Evolutionary conservation across 768 basidiomycete genomes (phyloP).

Genomic region (Mrakia blollopis): DNA sequence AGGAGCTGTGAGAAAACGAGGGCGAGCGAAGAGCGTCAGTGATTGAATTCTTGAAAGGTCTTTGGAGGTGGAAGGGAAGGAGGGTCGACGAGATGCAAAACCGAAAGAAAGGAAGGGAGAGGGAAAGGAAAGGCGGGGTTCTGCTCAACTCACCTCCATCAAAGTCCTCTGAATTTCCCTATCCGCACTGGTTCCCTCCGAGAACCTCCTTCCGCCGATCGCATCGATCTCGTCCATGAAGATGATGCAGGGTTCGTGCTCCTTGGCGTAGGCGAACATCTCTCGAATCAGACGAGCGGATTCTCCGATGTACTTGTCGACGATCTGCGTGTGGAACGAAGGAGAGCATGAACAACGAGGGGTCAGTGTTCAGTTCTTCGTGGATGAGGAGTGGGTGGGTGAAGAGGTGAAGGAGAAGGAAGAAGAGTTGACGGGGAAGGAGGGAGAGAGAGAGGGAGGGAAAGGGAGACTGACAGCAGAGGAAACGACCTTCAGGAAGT

Average conservation of each 20-base stretch:
- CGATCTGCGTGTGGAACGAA: conserved; percentile 38
- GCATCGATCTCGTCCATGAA: conserved; percentile 90
- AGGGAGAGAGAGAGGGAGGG: not conserved
- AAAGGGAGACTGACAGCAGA: conserved; percentile 74
- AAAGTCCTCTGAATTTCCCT: conserved; percentile 97
- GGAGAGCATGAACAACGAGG: not conserved
- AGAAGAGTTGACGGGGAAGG: not conserved
- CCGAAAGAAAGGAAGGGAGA: not conserved
- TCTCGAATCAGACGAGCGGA: conserved; percentile 92
- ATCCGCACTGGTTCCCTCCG: conserved; percentile 95
- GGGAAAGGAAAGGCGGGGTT: not conserved
- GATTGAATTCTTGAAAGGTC: no score
- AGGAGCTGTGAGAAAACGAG: conserved; percentile 58
- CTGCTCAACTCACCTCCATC: conserved; percentile 74
- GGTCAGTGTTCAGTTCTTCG: not conserved
- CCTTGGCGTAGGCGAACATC: conserved; percentile 97
- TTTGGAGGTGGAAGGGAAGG: not conserved
- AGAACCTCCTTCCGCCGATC: conserved; percentile 85
- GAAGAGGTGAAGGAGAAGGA: not conserved
- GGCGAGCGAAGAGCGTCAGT: not conserved
- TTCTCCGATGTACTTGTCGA: conserved; percentile 86
- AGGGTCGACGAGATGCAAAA: not conserved
- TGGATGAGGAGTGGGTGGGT: not conserved
- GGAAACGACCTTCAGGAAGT: conserved; percentile 97
- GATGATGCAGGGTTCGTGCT: conserved; percentile 97